A percentile compares a stretch with the other conserved stretches of the same genome.
Evolutionary conservation across 495 filamentous ascomycete species (phyloP).

Genomic region (Rhypophila decipiens): DNA sequence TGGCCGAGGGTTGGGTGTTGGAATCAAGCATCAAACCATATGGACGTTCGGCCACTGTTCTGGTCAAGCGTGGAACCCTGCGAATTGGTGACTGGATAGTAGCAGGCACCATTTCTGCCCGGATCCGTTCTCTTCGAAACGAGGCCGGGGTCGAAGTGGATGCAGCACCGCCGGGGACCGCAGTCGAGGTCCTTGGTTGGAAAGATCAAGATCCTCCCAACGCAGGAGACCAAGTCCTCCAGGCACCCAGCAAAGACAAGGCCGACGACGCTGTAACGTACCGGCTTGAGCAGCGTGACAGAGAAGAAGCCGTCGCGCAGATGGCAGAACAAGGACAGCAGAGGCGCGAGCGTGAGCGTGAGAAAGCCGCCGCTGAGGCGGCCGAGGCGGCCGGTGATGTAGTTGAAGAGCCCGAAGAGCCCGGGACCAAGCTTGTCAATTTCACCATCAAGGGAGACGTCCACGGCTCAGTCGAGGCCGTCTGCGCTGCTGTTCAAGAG

Average conservation of each 20-base stretch:
- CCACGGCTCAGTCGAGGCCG: conserved; percentile 85
- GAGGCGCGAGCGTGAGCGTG: conserved; percentile 39
- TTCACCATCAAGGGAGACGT: conserved; percentile 94
- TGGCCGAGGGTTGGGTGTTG: conserved; percentile 87
- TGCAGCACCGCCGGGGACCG: conserved; percentile 79
- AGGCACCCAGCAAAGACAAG: conserved; percentile 69
- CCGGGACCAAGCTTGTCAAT: conserved; percentile 58
- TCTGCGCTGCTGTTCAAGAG: conserved; percentile 62
- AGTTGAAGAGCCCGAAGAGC: conserved; percentile 18
- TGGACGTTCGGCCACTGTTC: conserved; percentile 81
- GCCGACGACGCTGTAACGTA: conserved; percentile 78
- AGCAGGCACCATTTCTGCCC: conserved; percentile 78
- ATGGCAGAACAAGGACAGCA: conserved; percentile 22
- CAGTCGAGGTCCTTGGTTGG: conserved; percentile 93
- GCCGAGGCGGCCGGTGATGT: conserved; percentile 16
- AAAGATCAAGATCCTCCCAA: conserved; percentile 78
- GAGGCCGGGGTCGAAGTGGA: conserved; percentile 69
- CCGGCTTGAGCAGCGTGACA: conserved; percentile 49
- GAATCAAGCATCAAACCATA: conserved; percentile 86
- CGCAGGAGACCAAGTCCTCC: conserved; percentile 84
- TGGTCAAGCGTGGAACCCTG: conserved; percentile 83
- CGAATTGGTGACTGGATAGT: conserved; percentile 77
- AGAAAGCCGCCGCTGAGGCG: conserved; percentile 26
- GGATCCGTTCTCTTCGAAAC: conserved; percentile 74
- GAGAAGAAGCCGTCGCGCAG: conserved; percentile 30